Evolutionary conservation across 2,329 filamentous ascomycete genomes (phyloP), one percentile per base, ranked within the genome.

Genomic region (Arthrinium puccinioides): DNA sequence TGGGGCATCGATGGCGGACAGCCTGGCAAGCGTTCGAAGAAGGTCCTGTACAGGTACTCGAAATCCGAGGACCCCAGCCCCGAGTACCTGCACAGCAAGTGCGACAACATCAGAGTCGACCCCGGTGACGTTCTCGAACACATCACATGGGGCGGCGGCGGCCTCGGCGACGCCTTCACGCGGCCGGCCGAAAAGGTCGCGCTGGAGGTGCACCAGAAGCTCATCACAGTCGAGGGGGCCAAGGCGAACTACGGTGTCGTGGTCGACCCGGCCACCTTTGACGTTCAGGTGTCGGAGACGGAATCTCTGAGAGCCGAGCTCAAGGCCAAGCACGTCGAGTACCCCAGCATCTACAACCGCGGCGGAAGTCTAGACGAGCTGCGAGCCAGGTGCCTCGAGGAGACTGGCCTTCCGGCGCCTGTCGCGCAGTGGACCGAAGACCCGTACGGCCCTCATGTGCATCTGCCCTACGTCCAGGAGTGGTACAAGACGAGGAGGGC

Each of bases 111-210:
- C 19, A 56, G 58, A 13, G 67, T 71, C 2, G 51, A 61, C 23
- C 62, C 61, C 2, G 66, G 61, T 10, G 67, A 72, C 41, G 55
- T 69, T 2, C 61, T 70, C 5, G 66, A 70, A 51, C 70, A 62
- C 63, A 59, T 68, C 21, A 71, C 68, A 5, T 70, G 66, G 67
- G 66, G 67, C 31, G 67, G 65, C 20, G 67, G 66, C 16, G 66
- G 67, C 2, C 57, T 70, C 10, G 68, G 67, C 21, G 66, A 70
- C 47, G 61, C 66, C 0, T 51, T 70, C 6, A 62, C 59, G 0
- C 57, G 67, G 1, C 62, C 67, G 0, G 54, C 62, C 0, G 52
- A 59, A 19, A 61, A 58, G 27, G 67, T 72, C 9, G 65, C 66
- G 2, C 47, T 61, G 9, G 69, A 72, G 46, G 64, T 69, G 1